These are phyloP conservation scores for Mikania micrantha DNA, from an alignment of 129 eudicot species.

Conservation along the genomic window DNA sequence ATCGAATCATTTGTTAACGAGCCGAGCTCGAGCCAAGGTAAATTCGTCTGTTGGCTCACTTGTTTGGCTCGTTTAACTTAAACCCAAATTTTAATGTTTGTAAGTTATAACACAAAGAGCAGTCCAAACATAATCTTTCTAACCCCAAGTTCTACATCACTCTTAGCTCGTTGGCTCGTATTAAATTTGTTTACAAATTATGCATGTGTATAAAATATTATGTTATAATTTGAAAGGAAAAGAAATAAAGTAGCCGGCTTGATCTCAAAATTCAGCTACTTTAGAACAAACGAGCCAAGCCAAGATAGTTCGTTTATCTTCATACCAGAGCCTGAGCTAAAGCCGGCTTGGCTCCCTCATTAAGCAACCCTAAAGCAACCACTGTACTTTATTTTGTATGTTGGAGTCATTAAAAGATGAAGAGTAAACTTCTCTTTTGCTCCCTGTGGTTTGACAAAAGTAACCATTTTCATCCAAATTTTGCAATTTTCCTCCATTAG, in stretches of 20 bases:
- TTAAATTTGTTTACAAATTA: not conserved
- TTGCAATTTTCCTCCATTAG: too few relatives aligned
- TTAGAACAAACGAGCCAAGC: not conserved
- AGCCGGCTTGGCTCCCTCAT: not conserved
- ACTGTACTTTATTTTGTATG: not conserved
- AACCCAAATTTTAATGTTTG: not conserved
- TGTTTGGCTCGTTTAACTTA: not conserved
- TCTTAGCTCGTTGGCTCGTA: not conserved
- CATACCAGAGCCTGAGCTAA: not conserved
- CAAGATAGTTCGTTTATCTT: not conserved
- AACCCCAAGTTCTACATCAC: not conserved
- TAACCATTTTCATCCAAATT: too few relatives aligned
- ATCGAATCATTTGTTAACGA: not conserved
- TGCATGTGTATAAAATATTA: too few relatives aligned
- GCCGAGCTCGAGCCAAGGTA: not conserved
- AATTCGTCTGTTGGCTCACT: not conserved
- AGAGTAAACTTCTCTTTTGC: too few relatives aligned
- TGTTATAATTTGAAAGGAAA: too few relatives aligned
- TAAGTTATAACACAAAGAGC: not conserved
- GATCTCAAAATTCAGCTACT: not conserved
- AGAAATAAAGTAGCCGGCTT: too few relatives aligned
- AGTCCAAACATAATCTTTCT: too few relatives aligned
- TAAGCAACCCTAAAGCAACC: not conserved
- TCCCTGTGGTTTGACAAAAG: too few relatives aligned
- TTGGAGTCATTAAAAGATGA: not conserved